Conservation (phyloP, 495 filamentous ascomycete genomes). For the Xylaria cubensis region DNA sequence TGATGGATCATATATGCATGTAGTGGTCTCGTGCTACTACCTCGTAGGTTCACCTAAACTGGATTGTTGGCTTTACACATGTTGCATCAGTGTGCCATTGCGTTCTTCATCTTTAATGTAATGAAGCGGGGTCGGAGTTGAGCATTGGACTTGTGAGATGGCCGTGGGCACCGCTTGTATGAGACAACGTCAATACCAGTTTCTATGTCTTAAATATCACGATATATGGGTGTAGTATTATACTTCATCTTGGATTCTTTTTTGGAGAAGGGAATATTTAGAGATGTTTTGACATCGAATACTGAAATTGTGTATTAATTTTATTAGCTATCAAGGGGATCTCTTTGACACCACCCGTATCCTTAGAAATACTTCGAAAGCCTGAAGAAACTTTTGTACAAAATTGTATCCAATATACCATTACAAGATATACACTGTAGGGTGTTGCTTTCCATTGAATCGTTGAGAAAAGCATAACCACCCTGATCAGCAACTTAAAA, state of each 20-base stretch:
- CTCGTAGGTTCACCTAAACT: no score
- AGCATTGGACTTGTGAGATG: not conserved
- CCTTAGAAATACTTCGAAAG: not conserved
- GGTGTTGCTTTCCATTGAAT: not conserved
- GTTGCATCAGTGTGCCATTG: no score
- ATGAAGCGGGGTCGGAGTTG: not conserved
- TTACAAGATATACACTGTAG: not conserved
- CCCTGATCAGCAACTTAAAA: not conserved
- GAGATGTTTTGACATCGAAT: no score
- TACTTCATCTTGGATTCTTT: no score
- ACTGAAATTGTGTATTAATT: no score
- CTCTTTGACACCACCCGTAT: not conserved
- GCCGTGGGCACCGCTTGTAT: not conserved
- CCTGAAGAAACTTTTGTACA: not conserved
- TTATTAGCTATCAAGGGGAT: no score
- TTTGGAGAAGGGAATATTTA: no score
- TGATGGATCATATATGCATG: no score
- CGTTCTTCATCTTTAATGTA: no score
- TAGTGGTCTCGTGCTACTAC: no score
- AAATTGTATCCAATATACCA: not conserved
- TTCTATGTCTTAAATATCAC: not conserved
- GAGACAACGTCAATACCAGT: not conserved
- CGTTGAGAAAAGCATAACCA: not conserved
- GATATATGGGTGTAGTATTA: no score
- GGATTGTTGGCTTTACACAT: no score